Evolutionary conservation across 176 grass and related monocot genomes (phyloP).

Genomic region (Canna indica): DNA sequence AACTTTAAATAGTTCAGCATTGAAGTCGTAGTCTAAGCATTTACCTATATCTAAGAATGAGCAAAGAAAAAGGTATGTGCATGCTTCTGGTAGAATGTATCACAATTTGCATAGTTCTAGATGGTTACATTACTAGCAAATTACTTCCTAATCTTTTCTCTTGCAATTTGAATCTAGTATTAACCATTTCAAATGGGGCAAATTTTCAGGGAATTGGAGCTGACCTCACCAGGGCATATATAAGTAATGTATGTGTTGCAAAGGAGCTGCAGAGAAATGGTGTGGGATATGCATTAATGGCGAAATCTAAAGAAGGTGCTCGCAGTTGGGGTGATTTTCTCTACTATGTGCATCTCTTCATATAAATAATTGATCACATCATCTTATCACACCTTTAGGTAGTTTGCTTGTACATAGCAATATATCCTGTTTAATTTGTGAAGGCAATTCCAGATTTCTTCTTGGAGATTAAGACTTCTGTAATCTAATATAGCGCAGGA

Average conservation of each 20-base stretch:
- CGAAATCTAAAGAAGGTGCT: slow-evolving; percentile 64
- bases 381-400: neutral
- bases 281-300: slow-evolving; percentile 68
- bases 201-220: slow-evolving; percentile 48
- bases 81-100: neutral
- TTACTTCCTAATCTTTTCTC: neutral
- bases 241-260: slow-evolving; percentile 81
- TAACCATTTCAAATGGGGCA: slow-evolving; percentile 11
- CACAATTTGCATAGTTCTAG: neutral
- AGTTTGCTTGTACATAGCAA: too few species aligned
- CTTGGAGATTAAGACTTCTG: neutral
- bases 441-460: neutral
- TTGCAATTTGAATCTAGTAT: slow-evolving; percentile 4
- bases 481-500: neutral
- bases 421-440: neutral
- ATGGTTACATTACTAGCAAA: neutral
- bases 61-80: neutral
- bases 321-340: slow-evolving; percentile 55
- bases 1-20: neutral
- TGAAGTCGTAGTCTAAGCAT: neutral
- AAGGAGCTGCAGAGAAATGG: slow-evolving; percentile 85
- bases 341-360: neutral
- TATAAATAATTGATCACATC: slow-evolving; percentile 1
- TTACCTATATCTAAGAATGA: neutral
- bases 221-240: slow-evolving; percentile 50